Percentiles rank a stretch among this genome's conserved stretches.
Evolutionary conservation across 768 basidiomycete genomes (phyloP).

Genomic region (Trametes punicea): DNA sequence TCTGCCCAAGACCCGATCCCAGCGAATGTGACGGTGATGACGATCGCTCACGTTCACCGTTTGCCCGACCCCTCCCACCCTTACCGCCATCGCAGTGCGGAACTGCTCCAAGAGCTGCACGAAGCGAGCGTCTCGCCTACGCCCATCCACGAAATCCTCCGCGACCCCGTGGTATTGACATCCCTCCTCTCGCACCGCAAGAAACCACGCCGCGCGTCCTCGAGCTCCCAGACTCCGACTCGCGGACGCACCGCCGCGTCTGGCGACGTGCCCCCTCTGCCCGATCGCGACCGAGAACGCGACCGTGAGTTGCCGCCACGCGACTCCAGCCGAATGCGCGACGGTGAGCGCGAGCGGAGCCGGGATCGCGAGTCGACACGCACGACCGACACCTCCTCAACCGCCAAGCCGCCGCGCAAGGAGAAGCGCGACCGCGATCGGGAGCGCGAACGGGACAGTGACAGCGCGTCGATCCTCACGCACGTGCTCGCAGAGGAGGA

Average conservation of each 20-base stretch:
- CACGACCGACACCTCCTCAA: constrained; percentile 12
- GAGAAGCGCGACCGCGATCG: constrained; percentile 31
- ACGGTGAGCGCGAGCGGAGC: constrained; percentile 7
- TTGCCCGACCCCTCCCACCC: not conserved
- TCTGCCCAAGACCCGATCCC: not conserved
- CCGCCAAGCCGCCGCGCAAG: constrained; percentile 30
- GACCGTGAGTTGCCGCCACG: not conserved
- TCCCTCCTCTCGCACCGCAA: constrained; percentile 35
- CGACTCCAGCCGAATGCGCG: not conserved
- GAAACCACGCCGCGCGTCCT: constrained; percentile 34
- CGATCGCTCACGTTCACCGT: too few relatives aligned
- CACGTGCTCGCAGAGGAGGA: constrained; percentile 53
- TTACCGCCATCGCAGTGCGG: constrained; percentile 8
- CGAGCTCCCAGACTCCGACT: constrained; percentile 29
- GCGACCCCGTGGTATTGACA: constrained; percentile 39
- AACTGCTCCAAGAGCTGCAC: constrained; percentile 28
- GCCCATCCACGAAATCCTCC: constrained; percentile 42
- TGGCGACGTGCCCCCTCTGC: not conserved
- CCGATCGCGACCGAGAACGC: constrained; percentile 3
- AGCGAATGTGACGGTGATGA: not conserved
- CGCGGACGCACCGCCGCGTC: constrained; percentile 30
- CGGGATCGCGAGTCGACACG: constrained; percentile 12
- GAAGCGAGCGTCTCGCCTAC: constrained; percentile 45
- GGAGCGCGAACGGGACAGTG: constrained; percentile 16
- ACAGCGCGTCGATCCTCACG: constrained; percentile 29